Percentiles rank a stretch among this genome's conserved stretches.
Conservation (phyloP, 441 rosid genomes). For the Kokia cookei region DNA sequence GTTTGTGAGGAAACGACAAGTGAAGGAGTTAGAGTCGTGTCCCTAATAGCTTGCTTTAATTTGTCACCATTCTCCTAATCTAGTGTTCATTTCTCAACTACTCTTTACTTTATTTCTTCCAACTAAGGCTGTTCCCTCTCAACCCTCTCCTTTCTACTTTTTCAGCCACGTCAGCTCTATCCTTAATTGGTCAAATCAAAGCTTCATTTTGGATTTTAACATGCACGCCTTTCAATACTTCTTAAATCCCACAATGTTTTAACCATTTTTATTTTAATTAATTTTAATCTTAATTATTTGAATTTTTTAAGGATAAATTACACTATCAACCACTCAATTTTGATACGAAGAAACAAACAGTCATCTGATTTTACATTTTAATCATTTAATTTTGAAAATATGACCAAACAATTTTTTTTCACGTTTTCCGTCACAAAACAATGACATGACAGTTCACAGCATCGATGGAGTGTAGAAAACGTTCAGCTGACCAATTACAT, state of each 20-base stretch:
- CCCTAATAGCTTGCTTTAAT: background rate
- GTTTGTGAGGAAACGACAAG: background rate
- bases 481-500: no score
- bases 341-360: no score
- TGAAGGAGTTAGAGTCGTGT: background rate
- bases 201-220: background rate
- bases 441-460: no score
- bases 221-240: background rate
- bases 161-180: background rate
- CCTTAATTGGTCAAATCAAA: background rate
- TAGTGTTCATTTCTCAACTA: background rate
- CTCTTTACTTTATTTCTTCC: conserved; percentile 7
- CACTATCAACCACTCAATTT: no score
- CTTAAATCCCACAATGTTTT: background rate
- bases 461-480: no score
- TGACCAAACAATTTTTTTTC: no score
- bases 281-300: no score
- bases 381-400: no score
- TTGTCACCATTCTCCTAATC: background rate
- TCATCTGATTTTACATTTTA: no score
- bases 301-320: no score
- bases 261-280: no score
- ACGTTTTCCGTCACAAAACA: no score
- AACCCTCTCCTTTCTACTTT: background rate
- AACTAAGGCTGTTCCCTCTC: conserved; percentile 22